Conservation (phyloP, 1,284 basidiomycete species). For the Rhodotorula sp. region DNA sequence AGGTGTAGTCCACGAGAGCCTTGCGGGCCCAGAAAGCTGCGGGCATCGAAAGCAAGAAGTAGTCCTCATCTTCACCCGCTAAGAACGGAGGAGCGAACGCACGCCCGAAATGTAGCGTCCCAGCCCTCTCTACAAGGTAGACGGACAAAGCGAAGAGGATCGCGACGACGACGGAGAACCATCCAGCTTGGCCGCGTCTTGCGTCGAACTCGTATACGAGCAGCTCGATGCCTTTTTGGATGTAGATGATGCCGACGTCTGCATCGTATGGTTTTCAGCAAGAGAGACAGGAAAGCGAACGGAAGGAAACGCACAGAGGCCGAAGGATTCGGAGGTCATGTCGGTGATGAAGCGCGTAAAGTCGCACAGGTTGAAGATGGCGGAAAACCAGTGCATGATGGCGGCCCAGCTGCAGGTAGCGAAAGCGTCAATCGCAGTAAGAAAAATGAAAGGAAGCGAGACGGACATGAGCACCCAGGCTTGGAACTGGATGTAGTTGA, state of each 20-base stretch:
- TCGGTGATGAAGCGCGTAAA: slow-evolving; percentile 69
- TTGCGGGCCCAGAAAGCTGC: slow-evolving; percentile 49
- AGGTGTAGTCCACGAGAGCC: slow-evolving; percentile 49
- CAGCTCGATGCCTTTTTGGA: slow-evolving; percentile 53
- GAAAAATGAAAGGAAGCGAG: not conserved
- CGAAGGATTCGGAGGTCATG: slow-evolving; percentile 77
- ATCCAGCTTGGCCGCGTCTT: slow-evolving; percentile 45
- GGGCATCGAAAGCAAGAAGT: not conserved
- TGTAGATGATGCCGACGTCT: slow-evolving; percentile 60
- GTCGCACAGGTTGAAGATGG: slow-evolving; percentile 64
- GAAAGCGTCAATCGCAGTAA: not conserved
- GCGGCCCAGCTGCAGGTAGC: slow-evolving; percentile 74
- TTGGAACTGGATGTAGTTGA: slow-evolving; percentile 72
- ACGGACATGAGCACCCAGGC: slow-evolving; percentile 46
- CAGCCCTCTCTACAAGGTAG: slow-evolving; percentile 46
- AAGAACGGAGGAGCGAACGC: too few species aligned
- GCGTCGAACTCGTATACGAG: slow-evolving; percentile 42
- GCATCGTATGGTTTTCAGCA: too few species aligned
- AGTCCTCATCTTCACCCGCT: not conserved
- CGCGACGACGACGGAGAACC: slow-evolving; percentile 52
- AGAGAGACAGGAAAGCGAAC: not conserved
- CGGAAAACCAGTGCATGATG: slow-evolving; percentile 84
- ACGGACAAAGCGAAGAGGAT: slow-evolving; percentile 51
- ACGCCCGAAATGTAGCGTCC: slow-evolving; percentile 39
- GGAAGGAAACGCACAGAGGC: slow-evolving; percentile 33